Base-by-base conservation (phyloP, 2,329 filamentous ascomycete genomes). In the Ascochyta lentis region DNA sequence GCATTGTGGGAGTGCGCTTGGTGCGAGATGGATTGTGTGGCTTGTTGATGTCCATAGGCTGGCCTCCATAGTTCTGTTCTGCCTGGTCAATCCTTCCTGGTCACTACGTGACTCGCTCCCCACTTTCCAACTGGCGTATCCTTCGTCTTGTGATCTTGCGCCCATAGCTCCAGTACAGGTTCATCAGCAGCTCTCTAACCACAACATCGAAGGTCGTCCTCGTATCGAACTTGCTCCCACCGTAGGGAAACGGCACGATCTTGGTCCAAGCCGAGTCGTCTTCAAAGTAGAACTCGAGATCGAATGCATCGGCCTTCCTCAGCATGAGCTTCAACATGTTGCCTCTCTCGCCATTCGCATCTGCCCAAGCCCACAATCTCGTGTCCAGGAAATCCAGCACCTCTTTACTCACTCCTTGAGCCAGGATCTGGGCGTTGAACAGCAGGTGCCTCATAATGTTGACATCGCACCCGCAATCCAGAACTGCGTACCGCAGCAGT, bases 381-480 rank as follows among this genome's bases (percentile, higher is more conserved):
- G 71, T 67, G 49, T 76, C 72, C 39, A 71, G 60, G 42, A 76
- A 74, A 38, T 76, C 58, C n/a, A 76, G 54, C 1, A 48, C 35
- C 0, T 62, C 66, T 29, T 54, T 59, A 2, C 63, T 46, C 3
- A 56, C 44, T 6, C 58, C 51, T 16, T 42, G 43, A 10, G 65
- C 66, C 23, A 70, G 49, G 24, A 74, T 71, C 46, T 74, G 71
- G 6, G 70, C 70, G 24, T 74, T 75, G 65, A 70, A 75, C 1
- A 75, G 59, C 4, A 76, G 50, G 35, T 74, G 72, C 5, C 71
- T 60, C 5, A 75, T 19, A 16, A 70, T 65, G 37, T 66, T 68
- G 46, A 69, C 38, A 9, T 69, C 45, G 58, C 71, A 73, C 15
- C 64, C 66, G 46, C 65, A 71, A 3, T 71, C 58, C 10, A 70